These are phyloP conservation scores for Xerocomus potaroensis DNA, from an alignment of 768 basidiomycete genomes.

Conservation along the genomic window DNA sequence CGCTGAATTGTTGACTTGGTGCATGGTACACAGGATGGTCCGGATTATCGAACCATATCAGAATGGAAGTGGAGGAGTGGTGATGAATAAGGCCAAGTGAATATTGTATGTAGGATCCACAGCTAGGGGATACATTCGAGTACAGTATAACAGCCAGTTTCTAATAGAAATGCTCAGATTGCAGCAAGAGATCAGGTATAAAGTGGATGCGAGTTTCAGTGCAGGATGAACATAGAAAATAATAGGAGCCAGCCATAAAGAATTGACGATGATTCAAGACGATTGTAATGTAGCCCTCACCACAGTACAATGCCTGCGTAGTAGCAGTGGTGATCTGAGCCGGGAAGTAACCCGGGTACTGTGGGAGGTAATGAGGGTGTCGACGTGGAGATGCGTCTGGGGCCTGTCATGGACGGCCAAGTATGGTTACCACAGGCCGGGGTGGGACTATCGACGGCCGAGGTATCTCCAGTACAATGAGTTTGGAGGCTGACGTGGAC, in stretches of 20 bases:
- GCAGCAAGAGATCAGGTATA: slow-evolving; percentile 22
- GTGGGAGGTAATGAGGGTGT: slow-evolving; percentile 6
- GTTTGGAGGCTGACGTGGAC: slow-evolving; percentile 38
- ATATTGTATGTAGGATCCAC: slow-evolving; percentile 20
- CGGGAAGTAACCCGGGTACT: slow-evolving; percentile 1
- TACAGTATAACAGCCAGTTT: slow-evolving; percentile 23
- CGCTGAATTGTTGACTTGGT: neutral
- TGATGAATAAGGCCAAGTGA: slow-evolving; percentile 15
- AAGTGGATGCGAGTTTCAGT: slow-evolving; percentile 15
- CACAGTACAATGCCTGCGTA: slow-evolving; percentile 3
- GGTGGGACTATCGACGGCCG: slow-evolving; percentile 35
- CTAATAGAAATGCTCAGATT: slow-evolving; percentile 26
- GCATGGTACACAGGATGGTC: no score
- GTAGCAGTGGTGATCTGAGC: slow-evolving; percentile 6
- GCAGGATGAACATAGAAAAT: neutral
- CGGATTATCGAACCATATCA: no score
- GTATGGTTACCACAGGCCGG: slow-evolving; percentile 5
- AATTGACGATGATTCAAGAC: slow-evolving; percentile 11
- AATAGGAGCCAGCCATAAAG: slow-evolving; percentile 20
- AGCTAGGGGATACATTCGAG: slow-evolving; percentile 24
- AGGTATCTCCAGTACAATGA: slow-evolving; percentile 43
- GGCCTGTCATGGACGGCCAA: slow-evolving; percentile 2
- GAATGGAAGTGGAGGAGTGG: neutral
- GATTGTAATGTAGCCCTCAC: slow-evolving; percentile 1
- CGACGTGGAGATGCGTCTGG: neutral